Evolutionary conservation across 108 stramenopile genomes (phyloP).

Genomic region (Fistulifera pelliculosa): DNA sequence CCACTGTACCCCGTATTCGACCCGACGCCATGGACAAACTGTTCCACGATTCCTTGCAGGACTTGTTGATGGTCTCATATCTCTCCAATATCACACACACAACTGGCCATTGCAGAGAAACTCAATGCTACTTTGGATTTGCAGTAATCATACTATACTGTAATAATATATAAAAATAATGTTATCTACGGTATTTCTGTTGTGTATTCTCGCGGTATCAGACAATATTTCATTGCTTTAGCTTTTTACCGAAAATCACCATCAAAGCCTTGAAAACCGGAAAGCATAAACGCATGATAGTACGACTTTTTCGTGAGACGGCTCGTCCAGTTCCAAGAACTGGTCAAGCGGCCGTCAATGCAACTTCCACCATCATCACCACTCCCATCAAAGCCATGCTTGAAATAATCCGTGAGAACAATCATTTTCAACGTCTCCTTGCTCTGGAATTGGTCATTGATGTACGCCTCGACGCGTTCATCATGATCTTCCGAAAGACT

Average conservation of each 20-base stretch:
- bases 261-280: slow-evolving; percentile 82
- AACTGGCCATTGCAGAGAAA: slow-evolving; percentile 92
- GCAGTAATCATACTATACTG: not conserved
- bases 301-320: slow-evolving; percentile 67
- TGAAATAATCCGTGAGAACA: slow-evolving; percentile 79
- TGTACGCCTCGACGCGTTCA: slow-evolving; percentile 42
- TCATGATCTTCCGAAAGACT: slow-evolving; percentile 34
- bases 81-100: slow-evolving; percentile 89
- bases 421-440: slow-evolving; percentile 37
- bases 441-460: slow-evolving; percentile 44
- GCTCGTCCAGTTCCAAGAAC: slow-evolving; percentile 83
- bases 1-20: slow-evolving; percentile 78
- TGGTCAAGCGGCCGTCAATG: slow-evolving; percentile 85
- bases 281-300: slow-evolving; percentile 68
- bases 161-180: too few relatives aligned
- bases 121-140: slow-evolving; percentile 74
- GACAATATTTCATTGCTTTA: too few relatives aligned
- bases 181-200: too few relatives aligned
- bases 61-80: slow-evolving; percentile 96
- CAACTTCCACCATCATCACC: slow-evolving; percentile 85
- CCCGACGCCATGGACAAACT: slow-evolving; percentile 86
- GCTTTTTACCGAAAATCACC: slow-evolving; percentile 54
- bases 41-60: slow-evolving; percentile 88
- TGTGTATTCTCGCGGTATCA: too few relatives aligned
- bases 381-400: slow-evolving; percentile 79